Conservation (phyloP, 495 filamentous ascomycete species). For the Penicillium taxi region DNA sequence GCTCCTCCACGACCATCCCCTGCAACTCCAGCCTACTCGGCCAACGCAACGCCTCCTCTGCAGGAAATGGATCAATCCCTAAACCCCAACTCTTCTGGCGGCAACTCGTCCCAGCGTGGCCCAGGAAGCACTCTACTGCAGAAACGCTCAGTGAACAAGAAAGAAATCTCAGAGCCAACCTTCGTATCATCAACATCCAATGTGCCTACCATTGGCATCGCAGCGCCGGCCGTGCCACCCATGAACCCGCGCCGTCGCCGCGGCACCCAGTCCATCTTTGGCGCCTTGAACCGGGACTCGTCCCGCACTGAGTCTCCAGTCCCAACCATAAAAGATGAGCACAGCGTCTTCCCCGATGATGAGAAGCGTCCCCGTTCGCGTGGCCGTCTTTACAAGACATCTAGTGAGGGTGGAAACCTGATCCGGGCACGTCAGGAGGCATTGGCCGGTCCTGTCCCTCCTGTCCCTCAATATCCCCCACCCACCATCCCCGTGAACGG, state of each 20-base stretch:
- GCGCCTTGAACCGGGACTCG: conserved; percentile 38
- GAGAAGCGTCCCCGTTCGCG: conserved; percentile 41
- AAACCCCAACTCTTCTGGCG: conserved; percentile 11
- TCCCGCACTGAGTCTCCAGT: conserved; percentile 19
- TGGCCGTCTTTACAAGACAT: conserved; percentile 47
- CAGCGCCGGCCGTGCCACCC: conserved; percentile 47
- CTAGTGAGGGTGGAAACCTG: conserved; percentile 39
- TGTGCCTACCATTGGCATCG: conserved; percentile 57
- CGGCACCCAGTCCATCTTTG: conserved; percentile 45
- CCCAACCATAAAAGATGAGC: conserved; percentile 32
- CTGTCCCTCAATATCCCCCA: conserved; percentile 32
- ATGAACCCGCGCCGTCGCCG: conserved; percentile 65
- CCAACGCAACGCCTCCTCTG: conserved; percentile 50
- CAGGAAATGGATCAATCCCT: conserved; percentile 27
- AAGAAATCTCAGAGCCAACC: conserved; percentile 74
- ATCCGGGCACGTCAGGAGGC: conserved; percentile 36
- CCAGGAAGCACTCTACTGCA: conserved; percentile 25
- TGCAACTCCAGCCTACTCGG: conserved; percentile 41
- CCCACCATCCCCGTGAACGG: conserved; percentile 34
- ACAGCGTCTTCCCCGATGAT: conserved; percentile 40
- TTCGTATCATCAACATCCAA: conserved; percentile 72
- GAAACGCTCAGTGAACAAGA: conserved; percentile 64
- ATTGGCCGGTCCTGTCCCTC: conserved; percentile 25
- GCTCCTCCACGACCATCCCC: conserved; percentile 48
- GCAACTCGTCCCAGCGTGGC: conserved; percentile 22